phyloP scores from a whole-genome alignment of 192 early-diverging fungal species.

The Umbelopsis vinacea region DNA sequence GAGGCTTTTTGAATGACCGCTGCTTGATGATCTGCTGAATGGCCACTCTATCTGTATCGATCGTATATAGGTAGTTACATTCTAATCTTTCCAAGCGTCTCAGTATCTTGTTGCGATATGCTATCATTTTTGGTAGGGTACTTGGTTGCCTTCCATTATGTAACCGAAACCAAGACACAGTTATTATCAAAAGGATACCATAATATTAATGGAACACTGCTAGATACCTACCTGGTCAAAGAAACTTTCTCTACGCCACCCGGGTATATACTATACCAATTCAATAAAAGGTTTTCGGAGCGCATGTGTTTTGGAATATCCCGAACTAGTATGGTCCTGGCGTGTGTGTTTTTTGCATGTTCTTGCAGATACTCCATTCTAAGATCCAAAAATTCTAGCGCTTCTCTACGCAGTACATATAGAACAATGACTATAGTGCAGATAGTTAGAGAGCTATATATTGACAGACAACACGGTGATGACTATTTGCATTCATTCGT shows the following conservation, averaged over 20 bases:
- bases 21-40: slow-evolving; percentile 6
- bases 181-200: neutral
- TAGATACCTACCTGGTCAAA: slow-evolving; percentile 46
- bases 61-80: neutral
- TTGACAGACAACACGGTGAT: neutral
- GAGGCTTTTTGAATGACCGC: neutral
- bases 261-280: slow-evolving; percentile 58
- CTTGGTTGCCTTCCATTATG: neutral
- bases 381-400: slow-evolving; percentile 57
- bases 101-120: neutral
- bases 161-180: neutral
- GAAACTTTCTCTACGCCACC: slow-evolving; percentile 61
- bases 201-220: neutral
- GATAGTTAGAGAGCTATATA: too few relatives aligned
- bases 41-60: neutral
- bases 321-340: slow-evolving; percentile 66
- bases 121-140: neutral
- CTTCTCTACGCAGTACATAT: slow-evolving; percentile 44
- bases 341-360: slow-evolving; percentile 43
- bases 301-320: slow-evolving; percentile 61
- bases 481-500: slow-evolving; percentile 22
- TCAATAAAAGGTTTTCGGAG: slow-evolving; percentile 41
- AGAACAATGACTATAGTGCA: neutral
- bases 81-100: slow-evolving; percentile 1
- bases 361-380: slow-evolving; percentile 60